A percentile compares a stretch with the other conserved stretches of the same genome.
phyloP scores from a whole-genome alignment of 805 yeast genomes.

The Yarrowia sp. region DNA sequence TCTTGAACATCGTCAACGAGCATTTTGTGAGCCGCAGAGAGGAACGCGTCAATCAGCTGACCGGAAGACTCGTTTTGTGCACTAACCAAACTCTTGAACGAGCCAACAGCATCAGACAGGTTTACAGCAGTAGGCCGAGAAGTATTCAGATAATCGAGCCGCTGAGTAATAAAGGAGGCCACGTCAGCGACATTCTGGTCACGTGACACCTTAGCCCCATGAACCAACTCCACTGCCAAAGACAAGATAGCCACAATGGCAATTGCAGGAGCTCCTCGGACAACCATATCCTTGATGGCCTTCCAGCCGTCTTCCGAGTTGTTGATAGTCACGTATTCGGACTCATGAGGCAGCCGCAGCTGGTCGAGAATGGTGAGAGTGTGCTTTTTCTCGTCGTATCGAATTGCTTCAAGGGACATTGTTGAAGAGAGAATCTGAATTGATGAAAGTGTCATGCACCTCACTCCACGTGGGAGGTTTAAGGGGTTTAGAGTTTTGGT shows the following conservation, averaged over 20 bases:
- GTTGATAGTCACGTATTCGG: slow-evolving; percentile 61
- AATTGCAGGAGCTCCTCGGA: slow-evolving; percentile 97
- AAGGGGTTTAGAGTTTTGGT: neutral
- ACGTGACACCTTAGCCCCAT: slow-evolving; percentile 31
- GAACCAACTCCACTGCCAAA: slow-evolving; percentile 65
- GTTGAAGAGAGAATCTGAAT: no score
- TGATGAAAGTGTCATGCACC: slow-evolving; percentile 18
- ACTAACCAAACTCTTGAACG: slow-evolving; percentile 44
- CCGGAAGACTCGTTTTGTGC: neutral
- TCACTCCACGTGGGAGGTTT: slow-evolving; percentile 12
- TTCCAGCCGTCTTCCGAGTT: slow-evolving; percentile 72
- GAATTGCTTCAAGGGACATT: slow-evolving; percentile 20
- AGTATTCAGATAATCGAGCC: slow-evolving; percentile 63
- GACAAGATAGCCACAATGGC: slow-evolving; percentile 91
- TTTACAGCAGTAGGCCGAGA: slow-evolving; percentile 97
- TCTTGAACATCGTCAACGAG: slow-evolving; percentile 76
- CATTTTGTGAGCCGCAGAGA: slow-evolving; percentile 46
- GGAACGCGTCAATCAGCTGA: slow-evolving; percentile 32
- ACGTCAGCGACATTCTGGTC: slow-evolving; percentile 26
- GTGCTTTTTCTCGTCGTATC: slow-evolving; percentile 13
- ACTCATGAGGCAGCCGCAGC: slow-evolving; percentile 72
- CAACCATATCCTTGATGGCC: slow-evolving; percentile 89
- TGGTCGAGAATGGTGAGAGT: slow-evolving; percentile 72
- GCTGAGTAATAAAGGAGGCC: slow-evolving; percentile 41
- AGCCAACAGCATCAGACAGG: slow-evolving; percentile 68